Evolutionary conservation across 768 basidiomycete genomes (phyloP).

Genomic region (Leccinum obscurum): DNA sequence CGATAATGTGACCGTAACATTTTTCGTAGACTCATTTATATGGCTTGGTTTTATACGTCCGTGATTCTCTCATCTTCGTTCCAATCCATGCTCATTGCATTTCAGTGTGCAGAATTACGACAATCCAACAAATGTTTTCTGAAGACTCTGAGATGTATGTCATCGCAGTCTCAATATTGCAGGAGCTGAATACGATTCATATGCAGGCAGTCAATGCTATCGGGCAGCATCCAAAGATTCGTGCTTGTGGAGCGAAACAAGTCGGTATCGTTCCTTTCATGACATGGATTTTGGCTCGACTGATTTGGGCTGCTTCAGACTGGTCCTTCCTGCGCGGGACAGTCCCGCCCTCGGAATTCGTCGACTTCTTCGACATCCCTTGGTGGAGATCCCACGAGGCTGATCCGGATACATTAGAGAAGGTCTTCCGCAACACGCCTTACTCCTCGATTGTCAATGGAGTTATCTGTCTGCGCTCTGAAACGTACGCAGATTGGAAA

Average conservation of each 20-base stretch:
- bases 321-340: constrained; percentile 16
- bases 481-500: constrained; percentile 7
- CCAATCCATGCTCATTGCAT: no score
- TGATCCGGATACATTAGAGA: constrained; percentile 1
- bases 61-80: no score
- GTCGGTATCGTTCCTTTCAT: constrained; percentile 5
- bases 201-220: constrained; percentile 7
- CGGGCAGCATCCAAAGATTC: background rate
- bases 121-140: background rate
- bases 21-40: no score
- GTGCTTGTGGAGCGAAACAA: constrained; percentile 16
- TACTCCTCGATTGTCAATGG: constrained; percentile 6
- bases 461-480: constrained; percentile 4
- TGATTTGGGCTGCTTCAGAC: constrained; percentile 7
- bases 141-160: constrained; percentile 11
- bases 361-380: constrained; percentile 14
- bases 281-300: background rate
- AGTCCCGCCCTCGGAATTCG: constrained; percentile 14
- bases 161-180: background rate
- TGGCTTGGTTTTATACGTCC: no score
- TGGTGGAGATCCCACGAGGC: constrained; percentile 15
- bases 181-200: background rate
- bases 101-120: no score
- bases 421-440: constrained; percentile 7
- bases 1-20: no score